Base-by-base conservation (phyloP, 345 rosid genomes). In the Ailanthus altissimus region DNA sequence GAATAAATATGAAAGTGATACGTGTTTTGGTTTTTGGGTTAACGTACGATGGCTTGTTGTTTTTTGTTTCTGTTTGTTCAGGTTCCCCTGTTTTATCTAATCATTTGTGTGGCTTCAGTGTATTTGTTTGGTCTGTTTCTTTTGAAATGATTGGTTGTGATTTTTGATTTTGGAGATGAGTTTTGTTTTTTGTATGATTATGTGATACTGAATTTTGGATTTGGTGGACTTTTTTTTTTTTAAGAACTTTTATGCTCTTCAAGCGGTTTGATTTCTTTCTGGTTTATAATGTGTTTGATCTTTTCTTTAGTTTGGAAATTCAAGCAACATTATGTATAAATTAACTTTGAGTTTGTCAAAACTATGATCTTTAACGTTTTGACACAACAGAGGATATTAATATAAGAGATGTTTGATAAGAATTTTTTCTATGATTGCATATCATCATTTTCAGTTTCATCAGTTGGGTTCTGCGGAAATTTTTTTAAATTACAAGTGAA, bases 131-230 rank as follows among this genome's bases (percentile, higher is more conserved):
- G 1, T 21, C 26, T 21, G 7, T 38, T 10, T 56, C n/a, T n/a
- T 54, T 14, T 13, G 4, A 6, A 40, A 5, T 54, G 13, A 43
- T 43, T n/a, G n/a, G 11, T 23, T 43, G 26, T 58, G 54, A 45
- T 43, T 60, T 43, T 59, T 43, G 16, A 58, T 43, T 59, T 16
- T 26, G 67, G 67, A 59, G 11, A 45, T 25, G 76, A 56, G 76
- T 40, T 59, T 43, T 60, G 12, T 49, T 46, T 10, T 20, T 18
- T 45, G 14, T 28, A 18, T 5, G 26, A 18, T 5, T 11, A 42
- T 9, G 20, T 18, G 75, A 5, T 26, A 45, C 38, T 13, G 53
- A 10, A 45, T 45, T 23, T 32, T 73, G 43, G 40, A 73, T 42
- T 23, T 58, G 26, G 40, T 43, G 10, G 9, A 23, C 42, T 42